phyloP scores from a whole-genome alignment of 768 basidiomycete species.

The Sarcodon sp. region DNA sequence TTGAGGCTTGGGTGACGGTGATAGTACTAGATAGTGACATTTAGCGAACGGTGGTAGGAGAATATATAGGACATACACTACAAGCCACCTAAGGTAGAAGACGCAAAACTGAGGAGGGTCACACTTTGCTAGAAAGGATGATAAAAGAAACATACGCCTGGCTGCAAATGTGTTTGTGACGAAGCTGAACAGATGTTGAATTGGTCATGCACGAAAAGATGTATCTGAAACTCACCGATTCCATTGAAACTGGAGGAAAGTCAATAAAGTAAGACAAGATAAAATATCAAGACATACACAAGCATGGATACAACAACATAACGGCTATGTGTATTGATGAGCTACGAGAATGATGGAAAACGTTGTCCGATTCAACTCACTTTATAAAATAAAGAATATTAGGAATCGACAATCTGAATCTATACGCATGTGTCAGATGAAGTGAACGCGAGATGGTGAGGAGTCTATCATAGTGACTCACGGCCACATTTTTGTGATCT shows the following conservation, averaged over 20 bases:
- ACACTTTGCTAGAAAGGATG: neutral
- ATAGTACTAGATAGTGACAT: neutral
- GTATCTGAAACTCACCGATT: constrained; percentile 8
- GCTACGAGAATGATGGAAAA: too few relatives aligned
- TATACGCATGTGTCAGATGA: constrained; percentile 1
- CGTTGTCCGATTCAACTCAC: too few relatives aligned
- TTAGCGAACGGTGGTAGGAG: neutral
- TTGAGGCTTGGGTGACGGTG: neutral
- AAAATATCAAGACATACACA: constrained; percentile 10
- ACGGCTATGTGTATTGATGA: neutral
- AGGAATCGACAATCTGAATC: constrained; percentile 16
- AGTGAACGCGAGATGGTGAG: neutral
- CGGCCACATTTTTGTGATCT: constrained; percentile 11
- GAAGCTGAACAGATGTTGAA: constrained; percentile 1
- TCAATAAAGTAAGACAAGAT: neutral
- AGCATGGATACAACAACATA: constrained; percentile 17
- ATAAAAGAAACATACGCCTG: neutral
- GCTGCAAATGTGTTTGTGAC: neutral
- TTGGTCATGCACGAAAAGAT: neutral
- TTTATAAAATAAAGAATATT: constrained; percentile 17
- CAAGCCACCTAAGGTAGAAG: constrained; percentile 6
- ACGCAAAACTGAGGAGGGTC: constrained; percentile 1
- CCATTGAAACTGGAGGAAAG: constrained; percentile 12
- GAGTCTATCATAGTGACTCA: constrained; percentile 2
- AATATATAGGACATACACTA: constrained; percentile 1